phyloP scores from a whole-genome alignment of 371 early-diverging fungal species.

The Dichotomocladium elegans region DNA sequence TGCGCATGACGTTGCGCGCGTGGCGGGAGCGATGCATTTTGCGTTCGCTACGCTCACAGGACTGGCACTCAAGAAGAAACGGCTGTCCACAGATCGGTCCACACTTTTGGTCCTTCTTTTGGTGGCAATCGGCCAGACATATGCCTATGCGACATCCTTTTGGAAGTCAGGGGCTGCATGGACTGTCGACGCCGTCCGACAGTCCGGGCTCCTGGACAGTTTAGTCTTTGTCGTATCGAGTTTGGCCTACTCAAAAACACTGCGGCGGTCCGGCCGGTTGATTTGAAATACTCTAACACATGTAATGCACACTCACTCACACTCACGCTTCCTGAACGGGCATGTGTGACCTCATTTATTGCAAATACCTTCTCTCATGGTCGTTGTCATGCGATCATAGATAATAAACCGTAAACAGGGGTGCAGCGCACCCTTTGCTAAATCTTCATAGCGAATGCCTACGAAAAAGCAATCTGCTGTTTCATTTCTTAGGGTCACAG shows the following conservation, averaged over 20 bases:
- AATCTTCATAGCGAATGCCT: no score
- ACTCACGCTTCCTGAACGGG: no score
- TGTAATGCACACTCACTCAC: no score
- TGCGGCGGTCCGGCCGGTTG: constrained; percentile 11
- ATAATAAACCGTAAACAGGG: no score
- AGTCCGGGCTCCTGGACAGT: constrained; percentile 9
- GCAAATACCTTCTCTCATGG: no score
- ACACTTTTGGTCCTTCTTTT: constrained; percentile 30
- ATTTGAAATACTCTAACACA: no score
- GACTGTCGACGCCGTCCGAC: constrained; percentile 7
- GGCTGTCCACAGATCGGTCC: constrained; percentile 29
- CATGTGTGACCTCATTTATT: no score
- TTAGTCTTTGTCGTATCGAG: constrained; percentile 10
- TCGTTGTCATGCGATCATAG: no score
- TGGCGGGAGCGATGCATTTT: constrained; percentile 28
- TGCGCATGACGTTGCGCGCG: constrained; percentile 15
- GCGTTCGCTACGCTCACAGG: constrained; percentile 25
- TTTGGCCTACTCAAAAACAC: constrained; percentile 14
- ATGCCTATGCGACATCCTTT: constrained; percentile 6
- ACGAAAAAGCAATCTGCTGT: no score
- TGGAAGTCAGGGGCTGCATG: constrained; percentile 8
- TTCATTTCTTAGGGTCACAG: no score
- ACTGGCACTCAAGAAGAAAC: constrained; percentile 26
- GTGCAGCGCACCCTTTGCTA: no score
- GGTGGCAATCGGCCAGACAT: constrained; percentile 30